Evolutionary conservation across 2,329 filamentous ascomycete genomes (phyloP).

Genomic region (Botrytis sinoallii): DNA sequence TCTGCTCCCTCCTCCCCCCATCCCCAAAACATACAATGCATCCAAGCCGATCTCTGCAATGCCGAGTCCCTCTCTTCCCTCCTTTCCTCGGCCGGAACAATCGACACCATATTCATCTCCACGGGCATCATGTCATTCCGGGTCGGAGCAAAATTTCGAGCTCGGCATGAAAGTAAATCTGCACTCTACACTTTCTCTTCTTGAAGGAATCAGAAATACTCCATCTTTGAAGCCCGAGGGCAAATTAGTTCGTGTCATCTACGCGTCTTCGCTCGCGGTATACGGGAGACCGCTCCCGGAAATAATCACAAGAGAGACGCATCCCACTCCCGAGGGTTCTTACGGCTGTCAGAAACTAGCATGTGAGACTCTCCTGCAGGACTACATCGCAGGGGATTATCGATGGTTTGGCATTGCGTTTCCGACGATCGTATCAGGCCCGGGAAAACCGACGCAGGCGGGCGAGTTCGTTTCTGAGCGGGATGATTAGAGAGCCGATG

Average conservation of each 20-base stretch:
- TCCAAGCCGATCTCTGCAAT: conserved; percentile 40
- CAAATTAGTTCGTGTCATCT: conserved; percentile 50
- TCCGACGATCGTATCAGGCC: conserved; percentile 59
- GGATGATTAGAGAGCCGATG: conserved; percentile 61
- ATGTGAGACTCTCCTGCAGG: conserved; percentile 56
- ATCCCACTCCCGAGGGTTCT: conserved; percentile 53
- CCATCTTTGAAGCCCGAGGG: conserved; percentile 29
- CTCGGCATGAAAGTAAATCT: conserved; percentile 55
- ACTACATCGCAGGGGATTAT: conserved; percentile 55
- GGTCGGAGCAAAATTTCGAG: conserved; percentile 57
- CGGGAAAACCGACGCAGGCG: conserved; percentile 57
- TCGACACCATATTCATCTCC: conserved; percentile 54
- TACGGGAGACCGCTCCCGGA: conserved; percentile 53
- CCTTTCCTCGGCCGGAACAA: conserved; percentile 32
- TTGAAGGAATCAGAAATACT: conserved; percentile 48
- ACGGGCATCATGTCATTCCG: conserved; percentile 64
- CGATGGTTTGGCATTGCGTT: conserved; percentile 54
- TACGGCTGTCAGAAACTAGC: conserved; percentile 64
- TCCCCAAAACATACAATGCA: conserved; percentile 30
- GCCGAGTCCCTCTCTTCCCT: conserved; percentile 35
- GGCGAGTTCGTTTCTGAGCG: conserved; percentile 58
- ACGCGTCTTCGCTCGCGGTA: conserved; percentile 58
- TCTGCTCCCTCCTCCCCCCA: conserved; percentile 47
- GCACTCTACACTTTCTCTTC: conserved; percentile 51
- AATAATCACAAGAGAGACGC: conserved; percentile 44